Percentiles rank a stretch among this genome's conserved stretches.
Conservation (phyloP, 75 land plant genomes). For the Larix kaempferi region DNA sequence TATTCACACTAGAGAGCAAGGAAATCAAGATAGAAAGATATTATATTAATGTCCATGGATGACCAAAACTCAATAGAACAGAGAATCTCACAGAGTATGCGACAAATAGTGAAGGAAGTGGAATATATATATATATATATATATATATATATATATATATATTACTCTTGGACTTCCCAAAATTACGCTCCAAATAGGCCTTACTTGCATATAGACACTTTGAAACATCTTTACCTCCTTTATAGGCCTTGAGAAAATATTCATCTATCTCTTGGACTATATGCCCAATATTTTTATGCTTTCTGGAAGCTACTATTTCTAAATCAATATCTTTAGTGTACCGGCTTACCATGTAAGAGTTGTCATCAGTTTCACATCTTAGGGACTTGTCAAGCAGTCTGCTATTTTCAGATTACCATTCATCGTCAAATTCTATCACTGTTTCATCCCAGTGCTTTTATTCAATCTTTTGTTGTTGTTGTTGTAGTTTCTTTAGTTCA, state of each 20-base stretch:
- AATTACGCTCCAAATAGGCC: slow-evolving; percentile 14
- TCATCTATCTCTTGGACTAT: slow-evolving; percentile 79
- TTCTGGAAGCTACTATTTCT: slow-evolving; percentile 36
- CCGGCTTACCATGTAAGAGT: slow-evolving; percentile 33
- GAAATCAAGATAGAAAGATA: neutral
- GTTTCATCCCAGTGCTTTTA: slow-evolving; percentile 57
- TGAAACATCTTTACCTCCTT: slow-evolving; percentile 56
- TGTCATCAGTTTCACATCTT: slow-evolving; percentile 20
- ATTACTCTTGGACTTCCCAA: slow-evolving; percentile 40
- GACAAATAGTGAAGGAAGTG: neutral
- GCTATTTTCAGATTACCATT: slow-evolving; percentile 6
- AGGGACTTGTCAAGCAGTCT: slow-evolving; percentile 10
- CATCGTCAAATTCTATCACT: slow-evolving; percentile 37
- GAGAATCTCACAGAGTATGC: neutral
- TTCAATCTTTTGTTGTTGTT: slow-evolving; percentile 14
- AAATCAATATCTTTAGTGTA: slow-evolving; percentile 28
- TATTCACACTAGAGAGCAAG: neutral
- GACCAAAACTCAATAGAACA: neutral
- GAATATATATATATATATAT: too few species aligned
- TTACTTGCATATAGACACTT: slow-evolving; percentile 48
- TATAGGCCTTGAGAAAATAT: slow-evolving; percentile 73
- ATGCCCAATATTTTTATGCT: slow-evolving; percentile 59
- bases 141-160: too few species aligned
- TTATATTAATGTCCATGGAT: neutral
- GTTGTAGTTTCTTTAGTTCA: neutral